Conservation (phyloP, 2,329 filamentous ascomycete species). For the Pseudogymnoascus pannorum region DNA sequence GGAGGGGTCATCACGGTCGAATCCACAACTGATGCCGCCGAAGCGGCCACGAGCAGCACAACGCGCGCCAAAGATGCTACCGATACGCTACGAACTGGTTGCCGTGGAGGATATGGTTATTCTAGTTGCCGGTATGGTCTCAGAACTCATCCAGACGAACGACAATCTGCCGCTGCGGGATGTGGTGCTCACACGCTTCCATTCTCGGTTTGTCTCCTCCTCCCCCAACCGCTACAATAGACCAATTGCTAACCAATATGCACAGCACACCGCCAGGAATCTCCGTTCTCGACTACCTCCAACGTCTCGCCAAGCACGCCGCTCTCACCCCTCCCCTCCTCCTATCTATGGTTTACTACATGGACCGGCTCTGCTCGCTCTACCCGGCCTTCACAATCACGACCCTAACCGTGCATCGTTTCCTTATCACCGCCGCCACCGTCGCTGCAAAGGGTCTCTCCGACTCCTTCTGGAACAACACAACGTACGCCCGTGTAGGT, state of each 20-base stretch:
- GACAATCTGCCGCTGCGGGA: conserved; percentile 79
- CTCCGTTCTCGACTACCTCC: conserved; percentile 87
- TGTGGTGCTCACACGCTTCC: conserved; percentile 85
- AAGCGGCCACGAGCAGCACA: conserved; percentile 49
- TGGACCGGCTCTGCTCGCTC: conserved; percentile 84
- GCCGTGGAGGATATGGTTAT: conserved; percentile 80
- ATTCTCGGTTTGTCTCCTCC: conserved; percentile 62
- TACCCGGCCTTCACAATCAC: conserved; percentile 96
- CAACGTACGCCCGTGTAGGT: conserved; percentile 88
- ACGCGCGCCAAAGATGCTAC: conserved; percentile 51
- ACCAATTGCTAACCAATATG: conserved; percentile 13
- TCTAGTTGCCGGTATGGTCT: conserved; percentile 88
- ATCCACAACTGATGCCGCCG: conserved; percentile 23
- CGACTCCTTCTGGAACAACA: conserved; percentile 97
- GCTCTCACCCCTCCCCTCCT: conserved; percentile 87
- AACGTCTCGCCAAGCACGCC: conserved; percentile 86
- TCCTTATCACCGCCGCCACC: conserved; percentile 90
- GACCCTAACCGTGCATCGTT: conserved; percentile 92
- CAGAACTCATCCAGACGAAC: conserved; percentile 89
- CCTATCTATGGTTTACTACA: conserved; percentile 99
- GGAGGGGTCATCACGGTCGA: not conserved
- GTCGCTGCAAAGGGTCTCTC: conserved; percentile 94
- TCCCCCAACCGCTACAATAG: not conserved
- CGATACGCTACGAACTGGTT: conserved; percentile 73
- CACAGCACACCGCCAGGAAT: conserved; percentile 72